Conservation (phyloP, 2,329 filamentous ascomycete species). For the Fusarium miscanthi region DNA sequence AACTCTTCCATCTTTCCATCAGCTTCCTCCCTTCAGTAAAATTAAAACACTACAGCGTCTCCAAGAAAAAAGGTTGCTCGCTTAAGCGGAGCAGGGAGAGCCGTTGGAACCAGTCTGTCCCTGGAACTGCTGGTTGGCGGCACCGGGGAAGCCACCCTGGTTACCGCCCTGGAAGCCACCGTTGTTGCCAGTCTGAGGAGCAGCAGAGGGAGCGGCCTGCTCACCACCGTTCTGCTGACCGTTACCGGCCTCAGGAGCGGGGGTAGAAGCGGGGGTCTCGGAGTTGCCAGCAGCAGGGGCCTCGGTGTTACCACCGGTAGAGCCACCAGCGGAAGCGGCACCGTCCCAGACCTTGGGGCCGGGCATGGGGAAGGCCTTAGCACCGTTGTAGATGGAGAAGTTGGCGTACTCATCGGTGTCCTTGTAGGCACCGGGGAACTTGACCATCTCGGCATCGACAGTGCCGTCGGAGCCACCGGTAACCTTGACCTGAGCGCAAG, state of each 20-base stretch:
- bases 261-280: neutral
- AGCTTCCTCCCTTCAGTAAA: constrained; percentile 13
- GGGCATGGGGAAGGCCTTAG: constrained; percentile 20
- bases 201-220: neutral
- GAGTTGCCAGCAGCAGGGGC: constrained; percentile 3
- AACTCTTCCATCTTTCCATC: constrained; percentile 3
- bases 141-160: constrained; percentile 7
- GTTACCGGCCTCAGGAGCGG: neutral
- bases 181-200: neutral
- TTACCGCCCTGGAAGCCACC: neutral
- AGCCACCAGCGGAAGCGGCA: neutral
- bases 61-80: neutral
- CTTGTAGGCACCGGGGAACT: constrained; percentile 29
- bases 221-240: neutral
- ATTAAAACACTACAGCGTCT: neutral
- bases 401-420: constrained; percentile 13
- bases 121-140: constrained; percentile 3
- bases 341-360: constrained; percentile 19
- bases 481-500: constrained; percentile 23
- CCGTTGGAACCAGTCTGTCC: neutral
- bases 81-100: constrained; percentile 21
- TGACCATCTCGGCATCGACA: constrained; percentile 22
- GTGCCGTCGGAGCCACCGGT: constrained; percentile 14
- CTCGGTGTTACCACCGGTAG: neutral
- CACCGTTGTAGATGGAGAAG: constrained; percentile 26